Conservation (phyloP, 805 yeast genomes). For the Clavispora fructus region DNA sequence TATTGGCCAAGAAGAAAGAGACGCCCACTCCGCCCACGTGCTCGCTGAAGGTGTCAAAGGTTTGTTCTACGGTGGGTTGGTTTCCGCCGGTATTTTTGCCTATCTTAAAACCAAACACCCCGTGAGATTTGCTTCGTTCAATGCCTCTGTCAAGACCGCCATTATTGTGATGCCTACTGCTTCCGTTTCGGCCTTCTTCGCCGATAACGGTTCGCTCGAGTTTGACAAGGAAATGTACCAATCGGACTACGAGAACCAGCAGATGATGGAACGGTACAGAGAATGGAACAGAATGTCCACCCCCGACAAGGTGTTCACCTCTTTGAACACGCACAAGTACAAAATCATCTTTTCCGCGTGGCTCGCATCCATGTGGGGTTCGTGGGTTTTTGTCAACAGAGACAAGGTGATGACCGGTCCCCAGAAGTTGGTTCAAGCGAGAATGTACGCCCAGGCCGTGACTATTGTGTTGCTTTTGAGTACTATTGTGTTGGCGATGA, state of each 20-base stretch:
- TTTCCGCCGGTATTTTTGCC: constrained; percentile 27
- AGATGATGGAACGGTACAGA: constrained; percentile 30
- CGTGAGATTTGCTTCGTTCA: constrained; percentile 28
- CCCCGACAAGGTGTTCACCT: constrained; percentile 24
- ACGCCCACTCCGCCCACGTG: constrained; percentile 34
- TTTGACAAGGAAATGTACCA: constrained; percentile 36
- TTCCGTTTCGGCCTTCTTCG: constrained; percentile 33
- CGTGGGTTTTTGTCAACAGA: constrained; percentile 23
- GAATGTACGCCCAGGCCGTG: constrained; percentile 27
- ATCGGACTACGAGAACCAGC: constrained; percentile 20
- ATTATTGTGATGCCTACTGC: constrained; percentile 37
- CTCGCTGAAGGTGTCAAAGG: constrained; percentile 36
- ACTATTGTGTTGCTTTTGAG: constrained; percentile 24
- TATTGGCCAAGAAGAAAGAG: constrained; percentile 31
- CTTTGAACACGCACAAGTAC: constrained; percentile 30
- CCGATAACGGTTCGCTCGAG: constrained; percentile 42
- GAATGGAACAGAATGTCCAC: constrained; percentile 30
- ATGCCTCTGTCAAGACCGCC: constrained; percentile 34
- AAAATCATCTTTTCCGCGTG: constrained; percentile 32
- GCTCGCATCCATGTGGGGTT: constrained; percentile 34
- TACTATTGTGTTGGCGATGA: constrained; percentile 23
- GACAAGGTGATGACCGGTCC: constrained; percentile 24
- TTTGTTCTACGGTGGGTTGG: constrained; percentile 27
- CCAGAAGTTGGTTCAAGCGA: constrained; percentile 25
- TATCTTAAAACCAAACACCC: constrained; percentile 32